These are phyloP conservation scores for Corymbia maculata DNA, from an alignment of 345 rosid genomes.

Conservation along the genomic window DNA sequence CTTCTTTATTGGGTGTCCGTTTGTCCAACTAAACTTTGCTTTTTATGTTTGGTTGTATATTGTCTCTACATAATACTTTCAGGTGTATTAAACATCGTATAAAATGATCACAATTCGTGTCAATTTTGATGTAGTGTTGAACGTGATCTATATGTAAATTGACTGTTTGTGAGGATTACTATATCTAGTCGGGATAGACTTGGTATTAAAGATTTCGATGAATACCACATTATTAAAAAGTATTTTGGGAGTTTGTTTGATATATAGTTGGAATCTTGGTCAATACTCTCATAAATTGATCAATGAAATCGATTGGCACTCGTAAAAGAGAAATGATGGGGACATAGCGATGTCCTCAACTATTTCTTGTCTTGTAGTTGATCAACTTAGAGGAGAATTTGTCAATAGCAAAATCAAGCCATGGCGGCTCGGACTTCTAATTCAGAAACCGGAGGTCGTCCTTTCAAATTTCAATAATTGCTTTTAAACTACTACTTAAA, in stretches of 20 bases:
- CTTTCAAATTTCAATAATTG: background rate
- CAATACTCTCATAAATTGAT: background rate
- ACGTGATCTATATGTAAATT: background rate
- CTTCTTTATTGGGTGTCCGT: background rate
- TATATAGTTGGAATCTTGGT: background rate
- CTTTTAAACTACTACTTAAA: background rate
- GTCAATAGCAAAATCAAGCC: background rate
- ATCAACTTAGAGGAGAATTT: background rate
- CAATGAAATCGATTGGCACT: background rate
- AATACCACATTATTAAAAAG: background rate
- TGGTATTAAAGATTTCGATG: background rate
- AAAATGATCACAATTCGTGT: background rate
- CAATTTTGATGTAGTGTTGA: background rate
- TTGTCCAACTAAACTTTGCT: background rate
- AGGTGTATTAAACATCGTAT: background rate
- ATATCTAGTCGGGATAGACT: background rate
- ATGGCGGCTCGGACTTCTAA: background rate
- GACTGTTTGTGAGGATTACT: background rate
- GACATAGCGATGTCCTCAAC: background rate
- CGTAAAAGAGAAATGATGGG: background rate
- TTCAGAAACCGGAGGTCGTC: background rate
- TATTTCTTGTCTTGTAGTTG: background rate
- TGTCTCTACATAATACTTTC: background rate
- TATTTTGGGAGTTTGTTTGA: background rate
- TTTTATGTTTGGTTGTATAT: background rate